Conservation (phyloP, 805 yeast species). For the Wickerhamomyces silvicola region DNA sequence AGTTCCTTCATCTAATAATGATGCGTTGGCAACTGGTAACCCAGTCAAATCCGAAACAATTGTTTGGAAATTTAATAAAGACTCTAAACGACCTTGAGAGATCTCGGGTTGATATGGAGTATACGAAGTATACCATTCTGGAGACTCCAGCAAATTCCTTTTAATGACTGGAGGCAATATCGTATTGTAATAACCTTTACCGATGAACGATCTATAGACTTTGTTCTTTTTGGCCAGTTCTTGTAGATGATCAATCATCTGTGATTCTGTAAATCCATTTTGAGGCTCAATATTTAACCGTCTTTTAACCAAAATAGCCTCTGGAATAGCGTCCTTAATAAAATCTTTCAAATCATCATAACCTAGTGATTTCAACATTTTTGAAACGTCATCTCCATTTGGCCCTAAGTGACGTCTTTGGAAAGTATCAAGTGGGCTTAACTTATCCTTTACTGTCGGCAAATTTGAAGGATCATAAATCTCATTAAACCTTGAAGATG, state of each 20-base stretch:
- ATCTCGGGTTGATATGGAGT: conserved; percentile 99
- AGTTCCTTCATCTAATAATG: conserved; percentile 91
- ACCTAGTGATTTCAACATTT: conserved; percentile 64
- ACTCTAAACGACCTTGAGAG: conserved; percentile 92
- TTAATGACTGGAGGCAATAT: conserved; percentile 86
- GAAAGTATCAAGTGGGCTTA: conserved; percentile 66
- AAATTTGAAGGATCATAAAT: conserved; percentile 37
- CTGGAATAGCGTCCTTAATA: conserved; percentile 69
- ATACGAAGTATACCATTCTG: conserved; percentile 98
- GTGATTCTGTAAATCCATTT: conserved; percentile 74
- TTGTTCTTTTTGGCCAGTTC: conserved; percentile 71
- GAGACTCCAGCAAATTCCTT: conserved; percentile 85
- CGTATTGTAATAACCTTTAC: conserved; percentile 93
- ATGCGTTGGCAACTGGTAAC: conserved; percentile 89
- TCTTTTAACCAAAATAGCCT: conserved; percentile 63
- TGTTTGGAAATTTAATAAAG: conserved; percentile 90
- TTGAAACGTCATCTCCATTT: conserved; percentile 48
- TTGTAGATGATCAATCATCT: conserved; percentile 64
- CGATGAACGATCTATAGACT: conserved; percentile 70
- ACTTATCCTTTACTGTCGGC: conserved; percentile 7
- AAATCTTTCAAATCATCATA: conserved; percentile 64
- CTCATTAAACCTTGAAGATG: conserved; percentile 43
- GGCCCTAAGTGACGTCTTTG: conserved; percentile 91
- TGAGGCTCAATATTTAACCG: conserved; percentile 60
- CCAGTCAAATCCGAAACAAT: conserved; percentile 87